Evolutionary conservation across 768 basidiomycete species (phyloP).

Genomic region (Leucosporidium creatinivorum): DNA sequence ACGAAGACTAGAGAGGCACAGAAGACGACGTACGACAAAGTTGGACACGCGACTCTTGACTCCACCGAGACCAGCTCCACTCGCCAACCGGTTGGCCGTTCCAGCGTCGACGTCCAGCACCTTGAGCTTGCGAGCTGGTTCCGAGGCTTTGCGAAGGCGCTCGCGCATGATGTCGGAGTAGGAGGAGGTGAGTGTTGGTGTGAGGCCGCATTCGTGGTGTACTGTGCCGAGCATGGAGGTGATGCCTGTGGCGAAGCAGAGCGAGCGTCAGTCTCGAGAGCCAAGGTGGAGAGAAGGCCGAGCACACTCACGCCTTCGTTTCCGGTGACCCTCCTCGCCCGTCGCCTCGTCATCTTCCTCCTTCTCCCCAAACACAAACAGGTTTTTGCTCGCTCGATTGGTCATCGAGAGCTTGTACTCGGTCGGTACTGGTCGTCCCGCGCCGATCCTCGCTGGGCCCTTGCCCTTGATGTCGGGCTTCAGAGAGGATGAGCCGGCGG

Average conservation of each 20-base stretch:
- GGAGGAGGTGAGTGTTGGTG: constrained; percentile 22
- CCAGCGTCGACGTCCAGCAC: constrained; percentile 33
- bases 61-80: constrained; percentile 19
- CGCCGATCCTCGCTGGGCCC: constrained; percentile 18
- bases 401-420: constrained; percentile 85
- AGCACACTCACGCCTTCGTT: constrained; percentile 3
- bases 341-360: constrained; percentile 63
- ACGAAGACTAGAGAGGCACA: not conserved
- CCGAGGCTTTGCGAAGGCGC: constrained; percentile 34
- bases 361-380: constrained; percentile 74
- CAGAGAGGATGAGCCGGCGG: constrained; percentile 53
- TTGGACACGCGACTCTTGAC: constrained; percentile 29
- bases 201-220: constrained; percentile 37
- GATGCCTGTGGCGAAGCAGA: constrained; percentile 1
- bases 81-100: constrained; percentile 30
- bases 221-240: constrained; percentile 30
- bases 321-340: constrained; percentile 19
- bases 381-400: constrained; percentile 66
- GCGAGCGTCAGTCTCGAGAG: too few relatives aligned
- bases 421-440: constrained; percentile 46
- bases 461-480: constrained; percentile 37
- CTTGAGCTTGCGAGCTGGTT: constrained; percentile 35
- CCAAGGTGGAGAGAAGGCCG: too few relatives aligned
- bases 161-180: constrained; percentile 36
- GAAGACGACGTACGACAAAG: constrained; percentile 28